phyloP scores from a whole-genome alignment of 192 early-diverging fungal species.

The Nowakowskiella sp. region DNA sequence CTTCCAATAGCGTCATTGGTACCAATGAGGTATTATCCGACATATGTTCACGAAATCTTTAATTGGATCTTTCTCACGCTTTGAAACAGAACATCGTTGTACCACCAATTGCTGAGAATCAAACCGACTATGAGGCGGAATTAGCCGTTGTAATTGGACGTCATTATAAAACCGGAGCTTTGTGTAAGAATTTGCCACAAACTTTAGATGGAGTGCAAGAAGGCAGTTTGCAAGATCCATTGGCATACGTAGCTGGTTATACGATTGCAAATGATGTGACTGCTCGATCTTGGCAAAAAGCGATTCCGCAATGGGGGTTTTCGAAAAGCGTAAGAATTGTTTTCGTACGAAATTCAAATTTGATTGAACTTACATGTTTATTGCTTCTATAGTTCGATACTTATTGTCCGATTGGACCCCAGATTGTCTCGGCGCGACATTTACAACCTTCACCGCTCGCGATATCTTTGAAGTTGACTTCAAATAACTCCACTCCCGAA shows the following conservation, averaged over 20 bases:
- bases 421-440: conserved; percentile 41
- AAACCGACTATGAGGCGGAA: conserved; percentile 56
- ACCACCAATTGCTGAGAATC: conserved; percentile 40
- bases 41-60: too few species aligned
- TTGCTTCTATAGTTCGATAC: conserved; percentile 42
- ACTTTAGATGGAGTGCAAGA: too few species aligned
- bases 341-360: too few species aligned
- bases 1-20: conserved; percentile 25
- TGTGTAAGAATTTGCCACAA: conserved; percentile 46
- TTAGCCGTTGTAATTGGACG: conserved; percentile 47
- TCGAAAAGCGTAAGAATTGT: conserved; percentile 32
- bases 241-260: conserved; percentile 48
- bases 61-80: too few species aligned
- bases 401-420: conserved; percentile 50
- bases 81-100: conserved; percentile 38
- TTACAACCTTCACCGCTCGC: conserved; percentile 41
- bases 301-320: conserved; percentile 50
- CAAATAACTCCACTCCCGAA: too few species aligned
- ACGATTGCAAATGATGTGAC: conserved; percentile 54
- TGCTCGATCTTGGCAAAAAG: conserved; percentile 50
- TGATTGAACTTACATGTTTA: too few species aligned
- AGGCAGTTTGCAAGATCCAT: conserved; percentile 32
- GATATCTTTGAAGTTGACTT: conserved; percentile 37
- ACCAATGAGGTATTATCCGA: too few species aligned
- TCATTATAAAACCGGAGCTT: conserved; percentile 21